Evolutionary conservation across 177 flowering plant genomes (phyloP), one percentile per base, ranked within the genome.

Genomic region (Vitis hybrid): DNA sequence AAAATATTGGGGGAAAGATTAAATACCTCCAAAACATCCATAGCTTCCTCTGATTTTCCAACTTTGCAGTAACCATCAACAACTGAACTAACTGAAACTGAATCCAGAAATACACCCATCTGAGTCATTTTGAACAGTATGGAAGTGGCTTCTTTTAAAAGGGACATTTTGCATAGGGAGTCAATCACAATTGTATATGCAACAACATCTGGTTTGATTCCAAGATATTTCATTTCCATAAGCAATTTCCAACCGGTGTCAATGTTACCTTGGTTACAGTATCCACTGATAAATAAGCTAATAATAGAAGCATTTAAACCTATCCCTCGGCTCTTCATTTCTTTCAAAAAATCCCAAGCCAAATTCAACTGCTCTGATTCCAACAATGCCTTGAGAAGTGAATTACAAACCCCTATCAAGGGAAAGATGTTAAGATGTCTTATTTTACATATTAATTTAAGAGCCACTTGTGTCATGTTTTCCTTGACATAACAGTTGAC

Each of bases 201-300:
- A 57, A 87, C 87, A 49, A 80, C 74, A 77, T 87, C 91, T 55
- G 82, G 81, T 72, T 71, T 53, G 17, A 74, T 70, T 19, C 85
- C 89, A 65, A 65, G 56, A 44, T 72, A 62, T 57, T 68, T 71
- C 89, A 85, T 84, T 9, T 67, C 76, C 67, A 72, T 66, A 47
- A 87, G 80, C 60, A 84, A 69, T 56, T 81, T 77, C 81, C 82
- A 81, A 51, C 79, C 87, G 71, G 62, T 70, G 13, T 59, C 38
- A 52, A 85, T 33, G 59, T 69, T 54, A 51, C 85, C 86, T 75
- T 80, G 67, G 2, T n/a, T 28, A 77, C 91, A 85, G 20, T 77
- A 79, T 14, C 72, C 11, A 14, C 73, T 55, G 22, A 85, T 77
- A 65, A 85, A 85, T 59, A 82, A 69, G 65, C 81, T 77, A n/a